phyloP scores from a whole-genome alignment of 1,284 basidiomycete species.

The Psilocybe mexicana region DNA sequence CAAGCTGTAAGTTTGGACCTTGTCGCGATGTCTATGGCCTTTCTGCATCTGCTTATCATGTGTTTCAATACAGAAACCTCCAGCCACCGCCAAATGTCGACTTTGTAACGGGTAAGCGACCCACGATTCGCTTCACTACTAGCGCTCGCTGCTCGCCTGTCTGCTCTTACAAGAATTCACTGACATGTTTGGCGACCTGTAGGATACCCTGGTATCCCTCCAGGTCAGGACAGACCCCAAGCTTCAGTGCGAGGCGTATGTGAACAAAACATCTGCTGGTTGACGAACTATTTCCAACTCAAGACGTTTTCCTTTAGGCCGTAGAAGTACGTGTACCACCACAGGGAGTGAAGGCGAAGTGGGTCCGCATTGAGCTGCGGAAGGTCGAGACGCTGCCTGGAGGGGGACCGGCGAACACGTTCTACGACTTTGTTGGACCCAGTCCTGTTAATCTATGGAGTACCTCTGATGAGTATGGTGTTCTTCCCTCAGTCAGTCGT shows the following conservation, averaged over 20 bases:
- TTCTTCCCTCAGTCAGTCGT: slow-evolving; percentile 62
- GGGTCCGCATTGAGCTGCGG: slow-evolving; percentile 84
- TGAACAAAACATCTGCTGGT: slow-evolving; percentile 21
- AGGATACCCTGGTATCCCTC: slow-evolving; percentile 84
- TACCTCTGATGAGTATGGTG: slow-evolving; percentile 69
- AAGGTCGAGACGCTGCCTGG: slow-evolving; percentile 83
- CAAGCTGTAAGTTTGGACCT: slow-evolving; percentile 44
- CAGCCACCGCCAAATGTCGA: slow-evolving; percentile 82
- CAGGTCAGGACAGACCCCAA: slow-evolving; percentile 68
- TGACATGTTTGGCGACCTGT: slow-evolving; percentile 12
- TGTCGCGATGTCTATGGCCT: background rate
- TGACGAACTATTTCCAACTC: slow-evolving; percentile 1
- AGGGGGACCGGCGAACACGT: slow-evolving; percentile 66
- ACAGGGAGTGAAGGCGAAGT: slow-evolving; percentile 84
- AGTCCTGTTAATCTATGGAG: slow-evolving; percentile 74
- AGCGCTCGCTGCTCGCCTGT: background rate
- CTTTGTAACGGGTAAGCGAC: slow-evolving; percentile 69
- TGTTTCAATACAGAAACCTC: slow-evolving; percentile 51
- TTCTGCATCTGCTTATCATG: slow-evolving; percentile 6
- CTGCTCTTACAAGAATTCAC: slow-evolving; percentile 10
- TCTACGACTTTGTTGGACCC: slow-evolving; percentile 70
- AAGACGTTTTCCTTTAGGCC: slow-evolving; percentile 45
- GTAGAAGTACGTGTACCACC: slow-evolving; percentile 77
- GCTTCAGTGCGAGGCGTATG: slow-evolving; percentile 80
- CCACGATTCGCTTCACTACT: slow-evolving; percentile 1